A percentile compares a stretch with the other conserved stretches of the same genome.
Evolutionary conservation across 2,329 filamentous ascomycete genomes (phyloP).

Genomic region (Bipolaris cookei): DNA sequence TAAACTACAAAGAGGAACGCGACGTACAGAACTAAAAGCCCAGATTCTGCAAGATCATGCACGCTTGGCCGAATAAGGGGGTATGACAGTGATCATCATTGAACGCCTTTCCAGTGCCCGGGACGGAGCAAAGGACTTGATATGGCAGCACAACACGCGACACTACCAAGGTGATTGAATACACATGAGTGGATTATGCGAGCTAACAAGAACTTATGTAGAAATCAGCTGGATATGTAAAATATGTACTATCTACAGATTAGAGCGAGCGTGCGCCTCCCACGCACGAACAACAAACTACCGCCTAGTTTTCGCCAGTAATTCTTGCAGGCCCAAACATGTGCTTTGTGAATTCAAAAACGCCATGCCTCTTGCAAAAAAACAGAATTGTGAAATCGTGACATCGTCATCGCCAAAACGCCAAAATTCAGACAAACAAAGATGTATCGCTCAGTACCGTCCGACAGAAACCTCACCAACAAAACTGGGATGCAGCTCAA

Average conservation of each 20-base stretch:
- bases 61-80: slow-evolving; percentile 4
- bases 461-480: slow-evolving; percentile 28
- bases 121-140: neutral
- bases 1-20: slow-evolving; percentile 18
- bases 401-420: slow-evolving; percentile 8
- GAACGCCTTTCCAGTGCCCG: neutral
- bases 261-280: neutral
- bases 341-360: neutral
- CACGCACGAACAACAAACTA: neutral
- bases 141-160: neutral
- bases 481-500: slow-evolving; percentile 30
- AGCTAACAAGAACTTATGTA: neutral
- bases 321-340: neutral
- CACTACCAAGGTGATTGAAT: neutral
- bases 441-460: slow-evolving; percentile 11
- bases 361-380: slow-evolving; percentile 7
- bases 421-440: slow-evolving; percentile 1
- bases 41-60: slow-evolving; percentile 43
- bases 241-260: neutral
- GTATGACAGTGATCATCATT: too few relatives aligned
- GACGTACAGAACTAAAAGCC: slow-evolving; percentile 40
- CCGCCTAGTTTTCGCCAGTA: neutral
- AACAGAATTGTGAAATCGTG: slow-evolving; percentile 1
- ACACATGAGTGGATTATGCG: neutral
- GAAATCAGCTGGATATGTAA: neutral